These are phyloP conservation scores for Pseudocercospora eumusae DNA, from an alignment of 2,329 filamentous ascomycete species.

Conservation along the genomic window DNA sequence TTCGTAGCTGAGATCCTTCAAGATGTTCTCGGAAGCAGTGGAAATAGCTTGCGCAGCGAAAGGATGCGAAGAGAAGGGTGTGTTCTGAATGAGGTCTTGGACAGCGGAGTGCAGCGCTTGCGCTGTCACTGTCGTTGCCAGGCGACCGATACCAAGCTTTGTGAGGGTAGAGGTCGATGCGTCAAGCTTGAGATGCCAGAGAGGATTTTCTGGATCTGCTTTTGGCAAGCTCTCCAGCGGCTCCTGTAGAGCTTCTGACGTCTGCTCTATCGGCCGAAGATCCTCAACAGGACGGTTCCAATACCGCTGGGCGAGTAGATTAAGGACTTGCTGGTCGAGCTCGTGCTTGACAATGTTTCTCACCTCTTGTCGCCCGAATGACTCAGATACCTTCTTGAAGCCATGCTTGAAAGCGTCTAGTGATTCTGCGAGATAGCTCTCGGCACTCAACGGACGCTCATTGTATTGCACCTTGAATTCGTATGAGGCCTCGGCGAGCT, in stretches of 20 bases:
- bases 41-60: slow-evolving; percentile 89
- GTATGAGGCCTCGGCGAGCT: slow-evolving; percentile 94
- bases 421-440: slow-evolving; percentile 94
- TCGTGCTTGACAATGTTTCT: slow-evolving; percentile 86
- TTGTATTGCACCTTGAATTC: slow-evolving; percentile 99
- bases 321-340: slow-evolving; percentile 90
- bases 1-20: slow-evolving; percentile 94
- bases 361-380: slow-evolving; percentile 87
- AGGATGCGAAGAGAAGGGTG: slow-evolving; percentile 85
- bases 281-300: slow-evolving; percentile 97
- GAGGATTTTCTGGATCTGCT: slow-evolving; percentile 78
- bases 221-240: slow-evolving; percentile 70
- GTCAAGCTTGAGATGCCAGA: slow-evolving; percentile 94
- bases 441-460: slow-evolving; percentile 87
- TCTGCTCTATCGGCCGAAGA: slow-evolving; percentile 55
- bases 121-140: slow-evolving; percentile 89
- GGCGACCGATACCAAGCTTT: slow-evolving; percentile 86
- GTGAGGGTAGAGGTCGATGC: slow-evolving; percentile 87
- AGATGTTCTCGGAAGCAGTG: slow-evolving; percentile 82
- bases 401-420: slow-evolving; percentile 96
- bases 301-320: slow-evolving; percentile 87
- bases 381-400: slow-evolving; percentile 89
- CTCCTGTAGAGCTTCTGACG: slow-evolving; percentile 34
- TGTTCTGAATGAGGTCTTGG: slow-evolving; percentile 73
- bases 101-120: slow-evolving; percentile 83